A percentile compares a stretch with the other conserved stretches of the same genome.
phyloP scores from a whole-genome alignment of 2,329 filamentous ascomycete genomes.

The Zalaria sp. region DNA sequence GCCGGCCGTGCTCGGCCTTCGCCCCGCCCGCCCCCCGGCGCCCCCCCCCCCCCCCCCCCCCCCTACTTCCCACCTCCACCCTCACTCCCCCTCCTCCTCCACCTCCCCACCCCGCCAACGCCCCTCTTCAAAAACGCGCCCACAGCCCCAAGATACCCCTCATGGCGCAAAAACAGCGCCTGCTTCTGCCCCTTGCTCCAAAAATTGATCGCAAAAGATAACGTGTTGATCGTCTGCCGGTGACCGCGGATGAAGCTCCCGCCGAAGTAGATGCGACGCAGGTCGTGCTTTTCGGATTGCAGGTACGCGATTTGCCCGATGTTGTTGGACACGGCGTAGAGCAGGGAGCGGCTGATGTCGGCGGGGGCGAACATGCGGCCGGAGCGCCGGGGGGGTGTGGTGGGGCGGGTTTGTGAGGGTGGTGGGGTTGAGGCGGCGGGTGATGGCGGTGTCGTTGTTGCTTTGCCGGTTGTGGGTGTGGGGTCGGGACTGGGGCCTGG shows the following conservation, averaged over 20 bases:
- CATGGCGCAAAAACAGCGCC: slow-evolving; percentile 89
- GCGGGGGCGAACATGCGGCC: slow-evolving; percentile 54
- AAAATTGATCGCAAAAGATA: slow-evolving; percentile 94
- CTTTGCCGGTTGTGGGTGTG: too few species aligned
- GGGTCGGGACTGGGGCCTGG: too few species aligned
- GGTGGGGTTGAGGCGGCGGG: too few species aligned
- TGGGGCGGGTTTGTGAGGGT: too few species aligned
- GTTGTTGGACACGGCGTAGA: slow-evolving; percentile 94
- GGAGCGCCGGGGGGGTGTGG: slow-evolving; percentile 9
- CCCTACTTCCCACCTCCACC: background rate
- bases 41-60: background rate
- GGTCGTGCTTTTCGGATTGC: slow-evolving; percentile 86
- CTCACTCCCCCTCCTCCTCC: slow-evolving; percentile 52
- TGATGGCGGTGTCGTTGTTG: too few species aligned
- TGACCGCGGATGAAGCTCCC: slow-evolving; percentile 95
- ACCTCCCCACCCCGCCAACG: slow-evolving; percentile 59
- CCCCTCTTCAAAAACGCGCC: slow-evolving; percentile 77
- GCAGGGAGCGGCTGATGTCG: slow-evolving; percentile 78
- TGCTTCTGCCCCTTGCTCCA: slow-evolving; percentile 92
- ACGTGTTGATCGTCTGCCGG: slow-evolving; percentile 92
- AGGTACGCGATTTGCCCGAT: slow-evolving; percentile 96
- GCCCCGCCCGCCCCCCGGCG: background rate
- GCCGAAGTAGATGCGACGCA: slow-evolving; percentile 93
- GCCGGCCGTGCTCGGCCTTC: too few species aligned
- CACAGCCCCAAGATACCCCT: slow-evolving; percentile 87